These are phyloP conservation scores for Waltergamsia citrina DNA, from an alignment of 2,329 filamentous ascomycete species.

Conservation along the genomic window DNA sequence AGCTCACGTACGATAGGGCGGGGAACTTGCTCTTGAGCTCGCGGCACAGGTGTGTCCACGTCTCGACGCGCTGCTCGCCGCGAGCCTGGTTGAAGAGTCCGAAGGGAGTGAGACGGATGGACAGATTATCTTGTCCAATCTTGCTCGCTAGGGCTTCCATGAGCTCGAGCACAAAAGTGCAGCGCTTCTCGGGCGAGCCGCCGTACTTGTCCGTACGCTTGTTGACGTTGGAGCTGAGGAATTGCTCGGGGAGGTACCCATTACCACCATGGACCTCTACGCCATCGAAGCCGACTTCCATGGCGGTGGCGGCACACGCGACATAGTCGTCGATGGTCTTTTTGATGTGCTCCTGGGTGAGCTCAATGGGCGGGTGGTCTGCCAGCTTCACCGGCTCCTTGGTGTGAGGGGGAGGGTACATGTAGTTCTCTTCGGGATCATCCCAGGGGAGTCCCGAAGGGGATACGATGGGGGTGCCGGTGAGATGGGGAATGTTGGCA, in stretches of 20 bases:
- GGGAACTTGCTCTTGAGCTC: slow-evolving; percentile 34
- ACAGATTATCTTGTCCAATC: slow-evolving; percentile 33
- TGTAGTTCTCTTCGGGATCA: slow-evolving; percentile 27
- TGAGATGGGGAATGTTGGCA: slow-evolving; percentile 23
- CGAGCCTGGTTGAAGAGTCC: slow-evolving; percentile 42
- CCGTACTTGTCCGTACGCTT: slow-evolving; percentile 25
- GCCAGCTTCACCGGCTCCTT: slow-evolving; percentile 28
- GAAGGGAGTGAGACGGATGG: slow-evolving; percentile 36
- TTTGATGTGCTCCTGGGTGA: slow-evolving; percentile 31
- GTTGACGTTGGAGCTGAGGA: slow-evolving; percentile 25
- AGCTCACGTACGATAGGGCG: slow-evolving; percentile 41
- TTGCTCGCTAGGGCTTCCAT: slow-evolving; percentile 31
- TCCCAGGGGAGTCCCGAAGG: slow-evolving; percentile 34
- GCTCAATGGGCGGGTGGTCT: slow-evolving; percentile 15
- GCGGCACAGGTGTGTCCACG: slow-evolving; percentile 38
- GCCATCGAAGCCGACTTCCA: slow-evolving; percentile 41
- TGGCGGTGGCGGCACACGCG: slow-evolving; percentile 28
- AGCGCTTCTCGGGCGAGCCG: slow-evolving; percentile 19
- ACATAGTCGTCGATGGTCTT: slow-evolving; percentile 18
- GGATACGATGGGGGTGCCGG: slow-evolving; percentile 23
- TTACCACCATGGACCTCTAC: slow-evolving; percentile 30
- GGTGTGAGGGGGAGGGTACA: slow-evolving; percentile 21
- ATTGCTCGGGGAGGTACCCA: slow-evolving; percentile 29
- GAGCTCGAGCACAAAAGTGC: slow-evolving; percentile 46
- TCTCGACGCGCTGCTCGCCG: slow-evolving; percentile 40